phyloP scores from a whole-genome alignment of 2,329 filamentous ascomycete species.

The Lachnellula occidentalis region DNA sequence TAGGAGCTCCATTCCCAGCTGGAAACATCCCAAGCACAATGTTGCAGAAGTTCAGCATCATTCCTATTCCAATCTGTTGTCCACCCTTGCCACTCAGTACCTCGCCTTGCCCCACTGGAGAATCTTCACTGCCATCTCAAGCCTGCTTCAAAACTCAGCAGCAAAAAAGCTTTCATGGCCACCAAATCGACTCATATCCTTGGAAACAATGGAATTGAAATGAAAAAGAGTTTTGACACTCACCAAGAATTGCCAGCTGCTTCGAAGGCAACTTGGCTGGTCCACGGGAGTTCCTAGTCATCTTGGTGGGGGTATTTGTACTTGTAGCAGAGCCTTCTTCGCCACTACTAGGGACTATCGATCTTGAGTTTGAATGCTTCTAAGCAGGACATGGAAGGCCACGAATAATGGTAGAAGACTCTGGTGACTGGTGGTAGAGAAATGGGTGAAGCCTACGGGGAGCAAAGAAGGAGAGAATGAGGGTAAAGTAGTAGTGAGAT shows the following conservation, averaged over 20 bases:
- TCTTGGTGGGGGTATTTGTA: constrained; percentile 4
- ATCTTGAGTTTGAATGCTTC: background rate
- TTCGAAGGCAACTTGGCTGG: constrained; percentile 63
- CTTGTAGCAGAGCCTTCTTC: constrained; percentile 11
- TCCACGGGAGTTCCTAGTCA: constrained; percentile 26
- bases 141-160: too few relatives aligned
- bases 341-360: background rate
- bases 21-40: too few relatives aligned
- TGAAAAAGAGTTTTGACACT: constrained; percentile 29
- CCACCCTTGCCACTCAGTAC: too few relatives aligned
- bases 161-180: too few relatives aligned
- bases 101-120: too few relatives aligned
- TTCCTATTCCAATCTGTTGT: too few relatives aligned
- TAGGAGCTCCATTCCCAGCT: too few relatives aligned
- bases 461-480: background rate
- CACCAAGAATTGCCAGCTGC: constrained; percentile 76
- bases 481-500: background rate
- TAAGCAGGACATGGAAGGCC: constrained; percentile 16
- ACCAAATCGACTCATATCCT: too few relatives aligned
- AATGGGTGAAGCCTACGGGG: background rate
- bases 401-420: background rate
- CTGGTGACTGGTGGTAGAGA: background rate
- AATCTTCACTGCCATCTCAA: too few relatives aligned
- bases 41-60: too few relatives aligned
- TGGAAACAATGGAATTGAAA: constrained; percentile 1